Conservation (phyloP, 345 rosid species). For the Rubroshorea leprosula region DNA sequence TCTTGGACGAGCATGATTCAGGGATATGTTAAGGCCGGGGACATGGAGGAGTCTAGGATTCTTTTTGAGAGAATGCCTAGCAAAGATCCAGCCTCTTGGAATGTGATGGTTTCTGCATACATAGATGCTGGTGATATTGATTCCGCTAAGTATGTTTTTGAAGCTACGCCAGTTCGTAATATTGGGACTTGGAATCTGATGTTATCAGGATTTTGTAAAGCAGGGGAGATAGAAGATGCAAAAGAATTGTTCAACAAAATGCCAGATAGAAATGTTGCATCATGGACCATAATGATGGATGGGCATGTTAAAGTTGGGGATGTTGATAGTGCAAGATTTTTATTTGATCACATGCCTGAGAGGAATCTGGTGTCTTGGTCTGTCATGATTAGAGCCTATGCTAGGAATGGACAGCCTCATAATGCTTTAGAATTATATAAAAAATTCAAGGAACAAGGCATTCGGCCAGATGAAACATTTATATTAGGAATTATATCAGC, state of each 20-base stretch:
- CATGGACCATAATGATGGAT: conserved; percentile 33
- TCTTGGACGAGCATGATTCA: conserved; percentile 31
- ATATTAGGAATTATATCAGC: conserved; percentile 33
- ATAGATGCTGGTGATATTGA: conserved; percentile 20
- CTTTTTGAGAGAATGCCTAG: conserved; percentile 28
- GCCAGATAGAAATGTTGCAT: conserved; percentile 23
- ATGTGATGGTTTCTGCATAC: conserved; percentile 26
- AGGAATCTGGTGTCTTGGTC: conserved; percentile 30
- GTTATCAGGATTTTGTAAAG: conserved; percentile 28
- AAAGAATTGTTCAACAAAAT: conserved; percentile 20
- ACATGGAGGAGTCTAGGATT: conserved; percentile 25
- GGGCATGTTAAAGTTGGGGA: conserved; percentile 27
- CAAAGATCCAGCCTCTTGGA: conserved; percentile 25
- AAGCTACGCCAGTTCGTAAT: conserved; percentile 22
- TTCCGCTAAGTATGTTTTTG: conserved; percentile 20
- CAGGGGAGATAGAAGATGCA: conserved; percentile 22
- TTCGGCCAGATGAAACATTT: conserved; percentile 26
- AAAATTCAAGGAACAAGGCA: conserved; percentile 16
- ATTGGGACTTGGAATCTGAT: conserved; percentile 24
- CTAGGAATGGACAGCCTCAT: conserved; percentile 28
- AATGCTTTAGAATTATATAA: conserved; percentile 27
- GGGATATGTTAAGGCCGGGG: conserved; percentile 27
- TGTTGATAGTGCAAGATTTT: conserved; percentile 19
- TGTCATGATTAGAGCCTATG: conserved; percentile 26
- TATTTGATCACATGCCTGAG: conserved; percentile 30